Percentiles rank a stretch among this genome's conserved stretches.
These are phyloP conservation scores for Suhomyces maxii DNA, from an alignment of 1,139 yeast species.

Conservation along the genomic window DNA sequence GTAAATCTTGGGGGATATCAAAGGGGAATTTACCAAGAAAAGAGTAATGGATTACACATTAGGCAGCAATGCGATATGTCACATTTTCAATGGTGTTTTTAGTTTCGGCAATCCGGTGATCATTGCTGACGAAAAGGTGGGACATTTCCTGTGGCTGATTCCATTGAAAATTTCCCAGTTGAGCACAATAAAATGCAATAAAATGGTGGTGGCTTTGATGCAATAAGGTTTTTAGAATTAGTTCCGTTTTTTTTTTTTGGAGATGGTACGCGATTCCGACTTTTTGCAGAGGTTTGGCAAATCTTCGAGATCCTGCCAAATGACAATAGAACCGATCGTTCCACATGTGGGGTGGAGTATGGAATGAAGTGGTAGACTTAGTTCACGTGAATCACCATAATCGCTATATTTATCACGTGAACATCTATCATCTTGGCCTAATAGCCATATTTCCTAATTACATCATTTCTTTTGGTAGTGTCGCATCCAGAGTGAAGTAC, in stretches of 20 bases:
- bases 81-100: not conserved
- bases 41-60: too few species aligned
- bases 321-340: too few species aligned
- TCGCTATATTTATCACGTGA: not conserved
- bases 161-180: slow-evolving; percentile 1
- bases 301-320: not conserved
- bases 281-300: not conserved
- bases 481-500: too few species aligned
- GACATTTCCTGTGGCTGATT: not conserved
- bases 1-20: not conserved
- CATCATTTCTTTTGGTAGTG: not conserved
- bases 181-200: not conserved
- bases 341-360: too few species aligned
- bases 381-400: not conserved
- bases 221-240: not conserved
- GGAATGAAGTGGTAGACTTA: not conserved
- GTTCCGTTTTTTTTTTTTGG: not conserved
- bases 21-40: not conserved
- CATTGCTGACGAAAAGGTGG: not conserved
- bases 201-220: not conserved
- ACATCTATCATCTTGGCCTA: not conserved
- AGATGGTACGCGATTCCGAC: not conserved
- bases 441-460: too few species aligned
- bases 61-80: too few species aligned
- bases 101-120: slow-evolving; percentile 2